A percentile compares a stretch with the other conserved stretches of the same genome.
These are phyloP conservation scores for Saccharomyces hybrid DNA, from an alignment of 1,139 yeast species.

Conservation along the genomic window DNA sequence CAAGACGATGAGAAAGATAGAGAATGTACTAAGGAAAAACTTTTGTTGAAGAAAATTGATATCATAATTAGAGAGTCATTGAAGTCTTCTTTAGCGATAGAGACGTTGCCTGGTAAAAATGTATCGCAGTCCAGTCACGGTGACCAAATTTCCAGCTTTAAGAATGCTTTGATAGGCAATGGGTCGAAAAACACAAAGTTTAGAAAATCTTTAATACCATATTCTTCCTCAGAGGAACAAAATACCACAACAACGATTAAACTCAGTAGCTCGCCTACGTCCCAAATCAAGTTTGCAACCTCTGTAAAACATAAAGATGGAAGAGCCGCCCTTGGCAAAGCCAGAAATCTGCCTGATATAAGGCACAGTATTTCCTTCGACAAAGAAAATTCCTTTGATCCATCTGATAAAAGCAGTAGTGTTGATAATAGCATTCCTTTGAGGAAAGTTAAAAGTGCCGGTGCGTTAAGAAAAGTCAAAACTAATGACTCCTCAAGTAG, in stretches of 20 bases:
- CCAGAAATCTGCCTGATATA: background rate
- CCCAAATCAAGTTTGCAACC: constrained; percentile 9
- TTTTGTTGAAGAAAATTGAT: constrained; percentile 12
- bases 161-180: background rate
- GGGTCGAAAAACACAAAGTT: background rate
- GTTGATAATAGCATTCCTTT: background rate
- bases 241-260: background rate
- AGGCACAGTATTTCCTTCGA: background rate
- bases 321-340: constrained; percentile 7
- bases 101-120: constrained; percentile 13
- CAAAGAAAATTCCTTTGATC: background rate
- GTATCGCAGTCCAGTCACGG: background rate
- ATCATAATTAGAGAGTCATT: constrained; percentile 22
- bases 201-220: background rate
- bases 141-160: background rate
- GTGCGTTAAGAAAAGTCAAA: constrained; percentile 3
- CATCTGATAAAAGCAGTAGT: background rate
- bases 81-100: constrained; percentile 21
- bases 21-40: background rate
- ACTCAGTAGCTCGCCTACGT: background rate
- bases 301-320: constrained; percentile 9
- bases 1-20: background rate
- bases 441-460: constrained; percentile 10
- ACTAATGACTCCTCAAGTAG: constrained; percentile 4
- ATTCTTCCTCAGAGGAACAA: background rate